A percentile compares a stretch with the other conserved stretches of the same genome.
phyloP scores from a whole-genome alignment of 202 grass and related monocot genomes.

The Elaeis oleifera region DNA sequence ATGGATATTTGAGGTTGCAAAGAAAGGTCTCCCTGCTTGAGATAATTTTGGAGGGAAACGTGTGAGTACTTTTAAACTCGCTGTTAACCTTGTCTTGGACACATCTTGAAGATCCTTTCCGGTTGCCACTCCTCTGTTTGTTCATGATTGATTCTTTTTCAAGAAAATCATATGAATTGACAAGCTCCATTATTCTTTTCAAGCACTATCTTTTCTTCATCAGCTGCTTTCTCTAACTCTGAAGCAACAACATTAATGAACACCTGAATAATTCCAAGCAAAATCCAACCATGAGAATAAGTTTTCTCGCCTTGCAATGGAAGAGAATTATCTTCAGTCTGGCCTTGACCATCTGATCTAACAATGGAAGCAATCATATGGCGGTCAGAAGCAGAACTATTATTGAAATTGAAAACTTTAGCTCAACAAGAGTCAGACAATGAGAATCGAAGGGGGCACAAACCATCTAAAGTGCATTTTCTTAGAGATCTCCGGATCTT shows the following conservation, averaged over 20 bases:
- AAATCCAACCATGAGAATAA: conserved; percentile 30
- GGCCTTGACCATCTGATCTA: conserved; percentile 44
- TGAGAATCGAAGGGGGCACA: conserved; percentile 9
- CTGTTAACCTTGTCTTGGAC: conserved; percentile 39
- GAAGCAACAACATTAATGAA: conserved; percentile 47
- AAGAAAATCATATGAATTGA: conserved; percentile 40
- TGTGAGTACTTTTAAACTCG: conserved; percentile 37
- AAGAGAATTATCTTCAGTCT: conserved; percentile 49
- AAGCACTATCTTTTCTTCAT: conserved; percentile 38
- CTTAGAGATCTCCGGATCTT: conserved; percentile 50
- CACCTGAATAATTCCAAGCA: conserved; percentile 61
- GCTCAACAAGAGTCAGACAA: too few relatives aligned
- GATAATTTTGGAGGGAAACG: conserved; percentile 32
- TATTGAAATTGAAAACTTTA: too few relatives aligned
- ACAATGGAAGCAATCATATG: conserved; percentile 32
- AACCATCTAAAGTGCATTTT: conserved; percentile 55
- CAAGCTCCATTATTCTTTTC: conserved; percentile 71
- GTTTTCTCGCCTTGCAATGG: conserved; percentile 28
- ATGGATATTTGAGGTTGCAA: conserved; percentile 33
- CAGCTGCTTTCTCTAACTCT: conserved; percentile 47
- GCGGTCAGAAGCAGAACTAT: not conserved
- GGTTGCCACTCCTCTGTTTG: conserved; percentile 33
- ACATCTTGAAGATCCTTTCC: conserved; percentile 38
- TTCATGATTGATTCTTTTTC: conserved; percentile 46
- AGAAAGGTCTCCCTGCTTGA: conserved; percentile 36